Evolutionary conservation across 2,329 filamentous ascomycete species (phyloP).

Genomic region (Dothidotthia symphoricarpi): DNA sequence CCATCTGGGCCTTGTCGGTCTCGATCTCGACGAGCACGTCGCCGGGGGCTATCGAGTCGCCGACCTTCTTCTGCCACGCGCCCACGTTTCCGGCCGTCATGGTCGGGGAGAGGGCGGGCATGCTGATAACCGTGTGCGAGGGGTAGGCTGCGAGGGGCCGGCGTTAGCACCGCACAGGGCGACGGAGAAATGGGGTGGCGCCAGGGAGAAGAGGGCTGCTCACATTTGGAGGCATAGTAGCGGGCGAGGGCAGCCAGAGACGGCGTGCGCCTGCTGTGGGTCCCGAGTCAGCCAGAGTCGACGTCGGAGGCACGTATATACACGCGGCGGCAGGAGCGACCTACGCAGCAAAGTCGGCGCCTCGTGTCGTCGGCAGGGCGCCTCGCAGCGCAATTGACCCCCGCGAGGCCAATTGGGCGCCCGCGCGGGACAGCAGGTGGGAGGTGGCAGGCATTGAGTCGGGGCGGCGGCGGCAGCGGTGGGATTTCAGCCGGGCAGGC

Average conservation of each 20-base stretch:
- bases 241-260: conserved; percentile 60
- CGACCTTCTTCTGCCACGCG: conserved; percentile 94
- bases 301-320: too few species aligned
- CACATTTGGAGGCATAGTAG: conserved; percentile 70
- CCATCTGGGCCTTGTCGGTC: conserved; percentile 99
- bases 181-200: not conserved
- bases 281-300: conserved; percentile 26
- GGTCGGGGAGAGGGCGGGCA: conserved; percentile 96
- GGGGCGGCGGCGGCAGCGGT: conserved; percentile 25
- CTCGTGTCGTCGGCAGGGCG: conserved; percentile 44
- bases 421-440: conserved; percentile 47
- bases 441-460: conserved; percentile 55
- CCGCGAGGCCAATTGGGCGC: conserved; percentile 45
- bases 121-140: conserved; percentile 90
- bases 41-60: conserved; percentile 81
- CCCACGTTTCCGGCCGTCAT: conserved; percentile 98
- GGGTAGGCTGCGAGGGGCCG: conserved; percentile 71
- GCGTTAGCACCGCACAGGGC: conserved; percentile 29
- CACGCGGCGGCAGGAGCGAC: too few species aligned
- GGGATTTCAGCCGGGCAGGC: conserved; percentile 24
- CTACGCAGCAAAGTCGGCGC: conserved; percentile 33
- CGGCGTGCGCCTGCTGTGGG: conserved; percentile 46
- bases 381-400: conserved; percentile 47
- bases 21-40: conserved; percentile 98
- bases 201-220: too few species aligned